A percentile compares a stretch with the other conserved stretches of the same genome.
phyloP scores from a whole-genome alignment of 176 grass and related monocot species.

The Metroxylon sagu region DNA sequence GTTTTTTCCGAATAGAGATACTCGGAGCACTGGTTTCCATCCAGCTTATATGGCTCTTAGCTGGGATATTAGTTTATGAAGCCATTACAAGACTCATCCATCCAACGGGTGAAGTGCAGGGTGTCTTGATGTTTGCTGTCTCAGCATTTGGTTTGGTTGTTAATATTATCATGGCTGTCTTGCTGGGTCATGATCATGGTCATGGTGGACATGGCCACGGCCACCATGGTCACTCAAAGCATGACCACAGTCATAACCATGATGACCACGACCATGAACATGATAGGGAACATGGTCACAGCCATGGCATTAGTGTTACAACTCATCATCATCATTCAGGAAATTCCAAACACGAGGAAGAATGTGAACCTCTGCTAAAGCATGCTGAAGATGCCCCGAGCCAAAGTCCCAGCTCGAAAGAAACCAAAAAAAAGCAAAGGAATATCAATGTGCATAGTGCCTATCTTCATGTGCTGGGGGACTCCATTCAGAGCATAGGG shows the following conservation, averaged over 20 bases:
- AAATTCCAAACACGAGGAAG: no score
- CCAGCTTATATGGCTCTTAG: slow-evolving; percentile 34
- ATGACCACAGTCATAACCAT: slow-evolving; percentile 7
- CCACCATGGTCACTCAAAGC: not conserved
- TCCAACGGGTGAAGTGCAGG: slow-evolving; percentile 29
- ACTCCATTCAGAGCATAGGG: slow-evolving; percentile 30
- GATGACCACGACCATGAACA: slow-evolving; percentile 11
- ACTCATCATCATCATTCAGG: slow-evolving; percentile 1
- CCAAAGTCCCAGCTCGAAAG: no score
- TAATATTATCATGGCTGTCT: slow-evolving; percentile 29
- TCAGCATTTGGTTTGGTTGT: slow-evolving; percentile 31
- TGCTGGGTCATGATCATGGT: slow-evolving; percentile 31
- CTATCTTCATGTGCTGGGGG: slow-evolving; percentile 31
- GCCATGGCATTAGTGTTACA: slow-evolving; percentile 8
- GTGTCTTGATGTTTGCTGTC: slow-evolving; percentile 29
- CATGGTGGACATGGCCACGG: slow-evolving; percentile 12
- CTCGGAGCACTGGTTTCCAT: slow-evolving; percentile 35
- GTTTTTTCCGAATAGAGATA: slow-evolving; percentile 34
- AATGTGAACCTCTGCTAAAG: no score
- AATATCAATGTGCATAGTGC: slow-evolving; percentile 41
- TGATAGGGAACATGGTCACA: slow-evolving; percentile 8
- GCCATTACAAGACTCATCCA: slow-evolving; percentile 22
- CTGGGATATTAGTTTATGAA: slow-evolving; percentile 27
- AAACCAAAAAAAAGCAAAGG: slow-evolving; percentile 13
- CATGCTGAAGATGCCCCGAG: no score